Conservation (phyloP, 768 basidiomycete species). For the Suillus alpinus region DNA sequence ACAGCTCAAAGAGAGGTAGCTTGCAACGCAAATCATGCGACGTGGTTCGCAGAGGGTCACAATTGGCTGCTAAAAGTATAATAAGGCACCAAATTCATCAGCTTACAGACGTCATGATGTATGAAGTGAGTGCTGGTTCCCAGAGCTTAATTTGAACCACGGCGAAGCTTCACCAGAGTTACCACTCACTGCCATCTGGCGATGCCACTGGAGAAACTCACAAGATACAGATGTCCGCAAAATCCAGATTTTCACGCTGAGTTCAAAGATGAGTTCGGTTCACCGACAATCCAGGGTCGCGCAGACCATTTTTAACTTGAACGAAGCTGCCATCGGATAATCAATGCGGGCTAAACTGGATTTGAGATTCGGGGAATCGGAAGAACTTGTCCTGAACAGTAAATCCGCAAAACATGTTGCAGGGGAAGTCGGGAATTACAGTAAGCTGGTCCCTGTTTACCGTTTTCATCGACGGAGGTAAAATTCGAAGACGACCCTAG, state of each 20-base stretch:
- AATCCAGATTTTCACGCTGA: background rate
- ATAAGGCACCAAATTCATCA: background rate
- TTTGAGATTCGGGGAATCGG: background rate
- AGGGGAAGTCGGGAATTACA: background rate
- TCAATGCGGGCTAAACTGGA: background rate
- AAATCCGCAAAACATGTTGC: background rate
- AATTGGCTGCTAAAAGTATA: conserved; percentile 1
- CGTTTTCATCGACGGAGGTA: background rate
- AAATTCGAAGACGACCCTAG: background rate
- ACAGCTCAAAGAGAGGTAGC: background rate
- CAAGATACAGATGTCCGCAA: background rate
- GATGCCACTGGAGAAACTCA: background rate
- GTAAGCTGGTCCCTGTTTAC: background rate
- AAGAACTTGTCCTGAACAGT: background rate
- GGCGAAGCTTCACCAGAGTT: background rate
- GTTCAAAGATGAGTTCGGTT: background rate
- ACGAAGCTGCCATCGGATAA: background rate
- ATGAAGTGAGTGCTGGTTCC: background rate
- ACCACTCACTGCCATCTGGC: conserved; percentile 1
- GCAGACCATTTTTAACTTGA: background rate
- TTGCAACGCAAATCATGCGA: conserved; percentile 1
- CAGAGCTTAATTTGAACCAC: background rate
- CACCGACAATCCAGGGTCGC: background rate
- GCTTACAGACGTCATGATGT: background rate
- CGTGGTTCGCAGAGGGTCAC: background rate